Percentiles rank a stretch among this genome's conserved stretches.
Conservation (phyloP, 1,139 yeast species). For the Candida tetrigidarum region DNA sequence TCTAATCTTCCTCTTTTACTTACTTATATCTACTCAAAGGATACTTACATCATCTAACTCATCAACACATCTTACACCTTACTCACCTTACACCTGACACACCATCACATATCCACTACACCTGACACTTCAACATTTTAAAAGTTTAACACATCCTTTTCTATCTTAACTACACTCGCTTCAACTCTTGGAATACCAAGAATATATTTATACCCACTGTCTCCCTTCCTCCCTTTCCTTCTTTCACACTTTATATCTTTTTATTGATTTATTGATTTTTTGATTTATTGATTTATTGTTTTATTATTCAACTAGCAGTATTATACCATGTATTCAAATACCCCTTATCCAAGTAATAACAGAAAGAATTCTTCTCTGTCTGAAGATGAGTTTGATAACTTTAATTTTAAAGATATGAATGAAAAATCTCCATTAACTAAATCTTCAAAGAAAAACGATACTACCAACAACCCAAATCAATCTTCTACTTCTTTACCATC, state of each 20-base stretch:
- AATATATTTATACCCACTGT: background rate
- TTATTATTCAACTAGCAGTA: too few species aligned
- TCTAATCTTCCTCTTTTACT: too few species aligned
- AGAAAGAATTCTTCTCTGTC: slow-evolving; percentile 1
- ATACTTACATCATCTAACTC: too few species aligned
- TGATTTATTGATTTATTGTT: too few species aligned
- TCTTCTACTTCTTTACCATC: slow-evolving; percentile 9
- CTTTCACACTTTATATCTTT: background rate
- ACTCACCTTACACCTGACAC: too few species aligned
- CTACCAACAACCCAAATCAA: background rate
- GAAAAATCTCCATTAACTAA: slow-evolving; percentile 5
- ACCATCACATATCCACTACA: too few species aligned
- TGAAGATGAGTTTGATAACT: slow-evolving; percentile 6
- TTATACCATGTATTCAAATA: slow-evolving; percentile 2
- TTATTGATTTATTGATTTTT: too few species aligned
- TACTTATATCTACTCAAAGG: too few species aligned
- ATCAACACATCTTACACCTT: too few species aligned
- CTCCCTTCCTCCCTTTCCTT: background rate
- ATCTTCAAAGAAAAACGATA: background rate
- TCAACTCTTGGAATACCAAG: background rate
- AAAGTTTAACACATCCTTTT: too few species aligned
- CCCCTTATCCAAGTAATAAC: slow-evolving; percentile 1
- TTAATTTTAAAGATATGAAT: slow-evolving; percentile 1
- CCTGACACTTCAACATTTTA: too few species aligned
- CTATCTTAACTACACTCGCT: background rate